These are phyloP conservation scores for Suhomyces bolitotheri DNA, from an alignment of 1,139 yeast genomes.

Conservation along the genomic window DNA sequence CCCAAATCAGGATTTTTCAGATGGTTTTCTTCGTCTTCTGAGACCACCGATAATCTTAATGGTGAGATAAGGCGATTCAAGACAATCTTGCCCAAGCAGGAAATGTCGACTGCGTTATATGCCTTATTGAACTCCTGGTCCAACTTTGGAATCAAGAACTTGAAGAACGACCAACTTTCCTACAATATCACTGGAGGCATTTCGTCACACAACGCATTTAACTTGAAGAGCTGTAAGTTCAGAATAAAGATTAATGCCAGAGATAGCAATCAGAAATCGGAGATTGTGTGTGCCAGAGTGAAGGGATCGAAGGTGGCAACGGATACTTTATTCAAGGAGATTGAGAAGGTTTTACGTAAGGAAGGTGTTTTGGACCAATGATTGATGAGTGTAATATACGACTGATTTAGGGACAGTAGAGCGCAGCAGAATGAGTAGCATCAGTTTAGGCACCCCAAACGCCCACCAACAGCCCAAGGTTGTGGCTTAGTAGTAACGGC, in stretches of 20 bases:
- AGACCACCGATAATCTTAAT: constrained; percentile 7
- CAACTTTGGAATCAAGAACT: constrained; percentile 64
- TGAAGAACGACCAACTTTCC: constrained; percentile 47
- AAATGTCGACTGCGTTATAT: constrained; percentile 63
- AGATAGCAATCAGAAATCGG: constrained; percentile 45
- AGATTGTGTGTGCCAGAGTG: constrained; percentile 46
- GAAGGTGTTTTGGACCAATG: constrained; percentile 45
- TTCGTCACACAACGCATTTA: constrained; percentile 59
- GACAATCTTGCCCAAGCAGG: constrained; percentile 52
- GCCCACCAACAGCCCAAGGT: no score
- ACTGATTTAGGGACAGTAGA: no score
- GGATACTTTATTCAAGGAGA: constrained; percentile 47
- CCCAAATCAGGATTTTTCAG: constrained; percentile 39
- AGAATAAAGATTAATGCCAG: constrained; percentile 50
- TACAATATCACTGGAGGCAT: constrained; percentile 58
- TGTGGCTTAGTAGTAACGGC: no score
- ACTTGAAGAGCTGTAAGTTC: constrained; percentile 65
- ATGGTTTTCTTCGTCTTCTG: constrained; percentile 40
- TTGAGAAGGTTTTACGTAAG: constrained; percentile 47
- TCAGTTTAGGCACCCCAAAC: no score
- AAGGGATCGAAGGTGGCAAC: constrained; percentile 47
- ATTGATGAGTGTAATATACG: constrained; percentile 5
- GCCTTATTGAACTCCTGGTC: constrained; percentile 69
- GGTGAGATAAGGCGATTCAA: constrained; percentile 38
- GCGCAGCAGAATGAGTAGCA: no score